Base-by-base conservation (phyloP, 768 basidiomycete species). In the Ramaria rubella region DNA sequence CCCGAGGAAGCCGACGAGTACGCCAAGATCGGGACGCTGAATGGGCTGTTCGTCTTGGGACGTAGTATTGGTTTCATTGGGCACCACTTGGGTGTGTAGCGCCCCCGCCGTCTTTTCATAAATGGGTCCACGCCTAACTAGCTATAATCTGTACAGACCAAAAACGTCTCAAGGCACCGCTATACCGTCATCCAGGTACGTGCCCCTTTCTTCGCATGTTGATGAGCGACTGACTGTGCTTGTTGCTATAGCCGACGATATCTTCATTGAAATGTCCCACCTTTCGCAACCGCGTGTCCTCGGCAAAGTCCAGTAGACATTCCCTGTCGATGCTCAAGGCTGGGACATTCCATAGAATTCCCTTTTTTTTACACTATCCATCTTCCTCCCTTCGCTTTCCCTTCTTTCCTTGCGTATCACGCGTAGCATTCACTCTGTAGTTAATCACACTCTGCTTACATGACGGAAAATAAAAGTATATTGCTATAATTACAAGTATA, bases 51-150 rank as follows among this genome's bases (percentile, higher is more conserved):
- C 75, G 95, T 99, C 45, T 85, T 97, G 54, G 95, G 95, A 46
- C 90, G 95, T 62, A 92, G 89, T 70, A 96, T 96, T 70, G 95
- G 94, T 62, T 96, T 98, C 82, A 93, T 95, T 65, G 93, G 93
- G 38, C 92, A 91, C 76, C 90, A 90, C 69, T 83, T 94, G 49
- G 55, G 55, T 56, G 31, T 30, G 42, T 30, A 17, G n/a, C 21
- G 23, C 23, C 33, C 19, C 23, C 30, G 36, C 9, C n/a, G 9
- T 5, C 43, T 53, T 31, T 27, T 2, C 7, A 30, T 19, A 19
- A n/a, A n/a, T n/a, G n/a, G n/a, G n/a, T n/a, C n/a, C n/a, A n/a
- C n/a, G n/a, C n/a, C n/a, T n/a, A n/a, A n/a, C n/a, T n/a, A n/a
- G n/a, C n/a, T n/a, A n/a, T n/a, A n/a, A n/a, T n/a, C n/a, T n/a